Base-by-base conservation (phyloP, 1,139 yeast species). In the Suhomyces bolitotheri region DNA sequence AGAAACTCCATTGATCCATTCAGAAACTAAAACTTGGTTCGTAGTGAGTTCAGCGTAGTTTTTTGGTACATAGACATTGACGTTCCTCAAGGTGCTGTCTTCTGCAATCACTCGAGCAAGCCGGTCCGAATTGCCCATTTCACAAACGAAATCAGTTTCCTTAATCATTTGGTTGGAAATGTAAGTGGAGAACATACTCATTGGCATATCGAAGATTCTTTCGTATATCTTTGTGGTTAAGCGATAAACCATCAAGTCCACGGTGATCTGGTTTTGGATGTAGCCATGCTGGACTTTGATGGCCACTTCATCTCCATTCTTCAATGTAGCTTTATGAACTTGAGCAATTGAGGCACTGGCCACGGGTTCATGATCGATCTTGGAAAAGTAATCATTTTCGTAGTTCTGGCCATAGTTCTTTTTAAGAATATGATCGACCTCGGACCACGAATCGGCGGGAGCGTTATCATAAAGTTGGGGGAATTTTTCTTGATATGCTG, bases 341-440 rank as follows among this genome's bases (percentile, higher is more conserved):
- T 82, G 90, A 0, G 90, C 89, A 43, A 82, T 75, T 7, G 84
- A 78, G 0, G 89, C 90, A 53, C 84, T 76, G 5, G 89, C 90
- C 11, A 80, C 59, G 0, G 89, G 84, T 1, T 44, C 51, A 39
- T 70, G 75, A 27, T 76, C 78, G 25, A 82, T 63, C 16, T 48
- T 45, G 7, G 58, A 65, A 49, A 80, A 81, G 3, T 73, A 46
- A 16, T 60, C 62, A 7, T 62, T 57, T 29, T 71, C 71, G 49
- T 75, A 76, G 43, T 70, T 56, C 1, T 45, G 39, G 1, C 83
- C 82, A 27, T 75, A 63, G 41, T 72, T 76, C 19, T 52, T 49
- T 20, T 53, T 58, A 42, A 85, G 61, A 15, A 74, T 62, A 8
- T 45, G 39, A 44, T 79, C 77, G 22, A 80, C 66, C 8, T 62